Conservation (phyloP, 1,284 basidiomycete genomes). For the Wolfiporia cocos region DNA sequence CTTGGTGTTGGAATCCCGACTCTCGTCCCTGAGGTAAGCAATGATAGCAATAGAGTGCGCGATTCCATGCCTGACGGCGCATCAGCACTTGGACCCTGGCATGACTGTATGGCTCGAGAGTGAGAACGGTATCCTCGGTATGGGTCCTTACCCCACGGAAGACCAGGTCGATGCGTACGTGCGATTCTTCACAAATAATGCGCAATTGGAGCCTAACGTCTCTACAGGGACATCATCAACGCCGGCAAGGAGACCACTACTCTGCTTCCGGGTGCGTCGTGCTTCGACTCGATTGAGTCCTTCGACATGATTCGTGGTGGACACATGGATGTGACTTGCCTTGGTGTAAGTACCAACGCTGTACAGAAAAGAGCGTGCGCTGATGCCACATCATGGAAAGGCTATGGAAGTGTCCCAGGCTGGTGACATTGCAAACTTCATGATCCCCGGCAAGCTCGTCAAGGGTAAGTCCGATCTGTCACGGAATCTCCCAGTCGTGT, state of each 20-base stretch:
- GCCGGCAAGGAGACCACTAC: constrained; percentile 95
- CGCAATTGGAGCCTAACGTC: no score
- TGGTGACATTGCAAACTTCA: constrained; percentile 94
- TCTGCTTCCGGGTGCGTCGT: constrained; percentile 82
- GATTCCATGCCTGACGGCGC: constrained; percentile 23
- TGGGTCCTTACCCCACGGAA: constrained; percentile 90
- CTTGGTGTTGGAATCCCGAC: constrained; percentile 88
- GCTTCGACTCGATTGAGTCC: constrained; percentile 88
- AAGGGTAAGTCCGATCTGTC: constrained; percentile 64
- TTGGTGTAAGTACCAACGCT: constrained; percentile 55
- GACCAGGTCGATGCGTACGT: constrained; percentile 82
- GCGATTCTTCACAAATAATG: not conserved
- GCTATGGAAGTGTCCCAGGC: constrained; percentile 91
- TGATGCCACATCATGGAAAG: no score
- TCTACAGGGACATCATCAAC: constrained; percentile 77
- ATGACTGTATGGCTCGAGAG: constrained; percentile 88
- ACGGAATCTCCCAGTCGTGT: no score
- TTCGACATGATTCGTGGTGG: constrained; percentile 96
- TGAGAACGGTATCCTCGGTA: constrained; percentile 92
- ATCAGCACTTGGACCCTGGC: constrained; percentile 61
- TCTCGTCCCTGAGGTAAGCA: constrained; percentile 53
- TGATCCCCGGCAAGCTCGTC: constrained; percentile 93
- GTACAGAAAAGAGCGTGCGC: no score
- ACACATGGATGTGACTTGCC: constrained; percentile 88
- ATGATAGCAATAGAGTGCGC: not conserved